Base-by-base conservation (phyloP, 2,329 filamentous ascomycete genomes). In the Calonectria pseudoreteaudii region DNA sequence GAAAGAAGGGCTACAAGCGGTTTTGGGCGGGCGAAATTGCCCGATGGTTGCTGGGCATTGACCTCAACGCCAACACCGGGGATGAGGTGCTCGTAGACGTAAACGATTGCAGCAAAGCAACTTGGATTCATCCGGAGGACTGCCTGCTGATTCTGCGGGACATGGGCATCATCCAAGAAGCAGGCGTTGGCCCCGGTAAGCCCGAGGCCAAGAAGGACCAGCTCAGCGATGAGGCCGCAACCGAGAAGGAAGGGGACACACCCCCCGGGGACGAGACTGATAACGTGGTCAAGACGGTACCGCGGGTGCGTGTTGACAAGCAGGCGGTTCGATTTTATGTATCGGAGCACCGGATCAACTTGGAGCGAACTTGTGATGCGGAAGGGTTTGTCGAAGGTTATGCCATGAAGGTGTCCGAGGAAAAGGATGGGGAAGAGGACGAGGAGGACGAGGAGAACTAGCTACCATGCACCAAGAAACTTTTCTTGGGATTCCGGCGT, bases 11-110 rank as follows among this genome's bases (percentile, higher is more conserved):
- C 4, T 98, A 98, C 85, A 89, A 90, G 78, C 90, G 94, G 8
- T 98, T 94, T 85, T 98, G 96, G 96, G 92, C 93, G 1, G 93
- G 93, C 53, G 94, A 97, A 78, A 92, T 98, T 75, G 93, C 93
- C 8, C 89, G 95, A n/a, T 94, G 90, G 89, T 78, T 93, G 10
- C 82, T 93, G 11, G 80, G 80, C 30, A 76, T 89, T 2, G 84
- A 87, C 3, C 23, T 76, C 90, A n/a, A 83, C 34, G 76, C 83
- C 38, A 68, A 76, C 30, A 47, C 75, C 0, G 80, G 66, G 38
- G 78, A 67, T 69, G 81, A 91, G 80, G 81, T 87, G 6, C 84
- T 95, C 68, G 86, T 92, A 0, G 93, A 93, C 14, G 87, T 98
- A 14, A 89, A 92, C 62, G 90, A 94, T 71, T 93, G 96, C 80